These are phyloP conservation scores for Zasmidium angulare DNA, from an alignment of 2,329 filamentous ascomycete genomes.

Conservation along the genomic window DNA sequence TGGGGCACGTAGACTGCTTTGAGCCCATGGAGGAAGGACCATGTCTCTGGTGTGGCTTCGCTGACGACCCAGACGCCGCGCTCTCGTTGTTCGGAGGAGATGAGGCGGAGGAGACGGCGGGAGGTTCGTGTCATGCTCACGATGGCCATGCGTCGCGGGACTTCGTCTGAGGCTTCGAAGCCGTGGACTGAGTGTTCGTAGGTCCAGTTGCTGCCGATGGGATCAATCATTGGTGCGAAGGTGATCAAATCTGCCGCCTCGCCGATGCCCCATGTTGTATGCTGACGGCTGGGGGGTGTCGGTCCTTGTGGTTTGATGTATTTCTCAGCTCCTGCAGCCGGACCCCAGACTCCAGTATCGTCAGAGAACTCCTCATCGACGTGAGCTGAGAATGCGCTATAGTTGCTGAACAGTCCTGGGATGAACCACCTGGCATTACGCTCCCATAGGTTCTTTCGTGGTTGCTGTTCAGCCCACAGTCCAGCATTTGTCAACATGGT, in stretches of 20 bases:
- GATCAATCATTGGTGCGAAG: slow-evolving; percentile 72
- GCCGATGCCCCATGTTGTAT: slow-evolving; percentile 70
- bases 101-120: slow-evolving; percentile 60
- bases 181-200: slow-evolving; percentile 63
- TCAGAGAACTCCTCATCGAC: slow-evolving; percentile 58
- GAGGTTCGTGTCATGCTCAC: slow-evolving; percentile 72
- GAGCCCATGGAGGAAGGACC: slow-evolving; percentile 71
- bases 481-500: slow-evolving; percentile 43
- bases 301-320: slow-evolving; percentile 37
- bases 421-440: slow-evolving; percentile 70
- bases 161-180: slow-evolving; percentile 11
- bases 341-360: slow-evolving; percentile 61
- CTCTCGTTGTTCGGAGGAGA: slow-evolving; percentile 6
- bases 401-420: slow-evolving; percentile 57
- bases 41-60: slow-evolving; percentile 75
- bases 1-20: slow-evolving; percentile 75
- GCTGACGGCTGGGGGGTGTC: slow-evolving; percentile 60
- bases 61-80: slow-evolving; percentile 60
- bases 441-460: slow-evolving; percentile 69
- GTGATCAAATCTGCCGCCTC: slow-evolving; percentile 71
- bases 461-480: slow-evolving; percentile 62
- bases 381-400: slow-evolving; percentile 2
- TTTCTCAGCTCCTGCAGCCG: slow-evolving; percentile 55
- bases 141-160: slow-evolving; percentile 68
- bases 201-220: slow-evolving; percentile 68